phyloP scores from a whole-genome alignment of 768 basidiomycete species.

The Auriscalpium vulgare region DNA sequence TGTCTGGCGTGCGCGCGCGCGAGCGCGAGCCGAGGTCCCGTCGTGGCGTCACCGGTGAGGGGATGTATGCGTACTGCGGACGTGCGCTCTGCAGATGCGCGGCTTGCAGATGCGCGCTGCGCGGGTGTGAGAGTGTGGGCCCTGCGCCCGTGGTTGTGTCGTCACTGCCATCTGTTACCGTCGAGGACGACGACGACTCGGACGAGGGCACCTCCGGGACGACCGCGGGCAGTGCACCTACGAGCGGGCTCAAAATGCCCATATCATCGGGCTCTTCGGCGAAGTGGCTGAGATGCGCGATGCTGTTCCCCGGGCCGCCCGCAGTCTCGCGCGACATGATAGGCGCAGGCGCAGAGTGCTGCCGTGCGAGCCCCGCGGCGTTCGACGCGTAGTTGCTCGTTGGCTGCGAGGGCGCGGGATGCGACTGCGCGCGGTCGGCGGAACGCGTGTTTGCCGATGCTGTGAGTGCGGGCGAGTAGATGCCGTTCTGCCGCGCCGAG shows the following conservation, averaged over 20 bases:
- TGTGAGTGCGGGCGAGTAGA: neutral
- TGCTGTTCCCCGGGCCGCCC: neutral
- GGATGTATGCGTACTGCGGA: neutral
- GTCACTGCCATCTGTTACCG: constrained; percentile 7
- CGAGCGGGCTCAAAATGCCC: constrained; percentile 20
- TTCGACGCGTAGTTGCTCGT: neutral
- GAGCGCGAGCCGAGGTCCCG: neutral
- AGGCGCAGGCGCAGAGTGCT: constrained; percentile 10
- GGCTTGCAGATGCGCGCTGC: neutral
- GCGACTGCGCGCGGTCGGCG: neutral
- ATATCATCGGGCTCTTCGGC: constrained; percentile 23
- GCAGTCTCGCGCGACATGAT: neutral
- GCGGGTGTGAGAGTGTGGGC: too few relatives aligned
- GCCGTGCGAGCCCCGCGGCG: constrained; percentile 2
- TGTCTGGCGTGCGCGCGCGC: neutral
- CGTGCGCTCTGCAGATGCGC: neutral
- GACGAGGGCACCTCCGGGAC: neutral
- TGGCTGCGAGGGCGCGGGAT: constrained; percentile 5
- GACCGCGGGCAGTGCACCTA: constrained; percentile 7
- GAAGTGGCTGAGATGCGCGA: constrained; percentile 16
- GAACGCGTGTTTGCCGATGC: neutral
- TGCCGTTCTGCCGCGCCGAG: neutral
- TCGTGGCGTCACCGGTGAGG: neutral
- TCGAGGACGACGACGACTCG: constrained; percentile 7
- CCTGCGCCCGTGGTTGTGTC: too few relatives aligned